Evolutionary conservation across 2,329 filamentous ascomycete genomes (phyloP), one percentile per base, ranked within the genome.

Genomic region (Parafenestella ontariensis): DNA sequence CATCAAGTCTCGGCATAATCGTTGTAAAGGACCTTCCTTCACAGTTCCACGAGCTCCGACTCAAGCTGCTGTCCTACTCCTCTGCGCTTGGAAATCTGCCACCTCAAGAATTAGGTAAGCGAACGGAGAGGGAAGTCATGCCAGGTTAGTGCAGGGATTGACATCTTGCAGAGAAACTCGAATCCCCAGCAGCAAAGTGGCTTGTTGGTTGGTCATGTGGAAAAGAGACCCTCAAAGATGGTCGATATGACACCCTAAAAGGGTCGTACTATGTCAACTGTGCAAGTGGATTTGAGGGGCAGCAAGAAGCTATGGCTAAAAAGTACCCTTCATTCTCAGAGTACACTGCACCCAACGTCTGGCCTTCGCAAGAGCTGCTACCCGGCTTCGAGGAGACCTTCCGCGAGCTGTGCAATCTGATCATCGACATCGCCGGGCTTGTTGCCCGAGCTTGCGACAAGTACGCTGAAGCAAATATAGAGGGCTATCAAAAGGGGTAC

Each of bases 381-480:
- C 90, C 92, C 0, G 89, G 89, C 0, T 97, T 97, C 78, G 85
- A 85, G 55, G 76, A 80, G 33, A 86, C 87, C 0, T 85, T 96
- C 57, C 88, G 94, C 62, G 81, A 85, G 34, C 83, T 98, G 26
- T 97, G 93, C 74, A 81, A 80, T 0, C 78, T 98, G 59, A 91
- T 98, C 67, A 96, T 98, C 62, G 92, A 97, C 68, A 90, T 89
- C 0, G 95, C 92, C 1, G 90, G 89, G 3, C 82, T 98, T 8
- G 95, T 99, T 5, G 95, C 95, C 1, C 81, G 87, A n/a, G 92
- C 91, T 3, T 97, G 94, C 76, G 94, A 97, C 78, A 84, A 83
- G 50, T 98, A 92, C 76, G 95, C 93, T 1, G 83, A 87, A 71
- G 82, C 85, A 52, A 91, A 96, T 60, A 91, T 98, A 39, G 79